Percentiles rank a stretch among this genome's conserved stretches.
Conservation (phyloP, 140 eudicot species). For the Oenanthe javanica region DNA sequence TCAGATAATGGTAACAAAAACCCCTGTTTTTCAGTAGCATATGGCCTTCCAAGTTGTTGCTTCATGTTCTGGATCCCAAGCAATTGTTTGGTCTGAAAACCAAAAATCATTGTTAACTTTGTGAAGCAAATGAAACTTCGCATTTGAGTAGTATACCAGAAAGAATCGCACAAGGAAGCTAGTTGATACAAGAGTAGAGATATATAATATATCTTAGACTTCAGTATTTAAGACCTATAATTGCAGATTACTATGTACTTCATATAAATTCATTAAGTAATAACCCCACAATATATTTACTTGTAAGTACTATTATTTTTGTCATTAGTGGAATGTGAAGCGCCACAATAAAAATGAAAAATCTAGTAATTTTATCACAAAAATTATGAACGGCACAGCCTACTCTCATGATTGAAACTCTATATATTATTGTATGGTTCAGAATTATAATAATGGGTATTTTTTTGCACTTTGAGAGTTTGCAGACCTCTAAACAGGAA, state of each 20-base stretch:
- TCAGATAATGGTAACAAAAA: conserved; percentile 70
- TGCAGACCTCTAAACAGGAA: too few species aligned
- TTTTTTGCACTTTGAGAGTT: too few species aligned
- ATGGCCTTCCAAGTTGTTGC: conserved; percentile 55
- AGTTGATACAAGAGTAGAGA: background rate
- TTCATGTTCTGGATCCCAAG: conserved; percentile 49
- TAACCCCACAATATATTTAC: background rate
- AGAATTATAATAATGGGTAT: too few species aligned
- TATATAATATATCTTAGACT: background rate
- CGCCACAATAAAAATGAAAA: background rate
- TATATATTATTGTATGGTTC: too few species aligned
- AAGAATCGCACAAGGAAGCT: background rate
- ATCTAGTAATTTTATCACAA: background rate
- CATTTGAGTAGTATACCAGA: background rate
- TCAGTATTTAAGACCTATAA: background rate
- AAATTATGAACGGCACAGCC: too few species aligned
- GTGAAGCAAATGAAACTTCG: background rate
- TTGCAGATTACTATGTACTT: background rate
- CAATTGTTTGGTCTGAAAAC: conserved; percentile 48
- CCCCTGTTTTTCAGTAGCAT: conserved; percentile 43
- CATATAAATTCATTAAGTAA: background rate
- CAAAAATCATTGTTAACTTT: conserved; percentile 1
- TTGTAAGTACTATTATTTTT: background rate
- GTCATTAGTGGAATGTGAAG: background rate
- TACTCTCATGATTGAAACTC: too few species aligned